Base-by-base conservation (phyloP, 495 filamentous ascomycete species). In the Amniculicola lignicola region DNA sequence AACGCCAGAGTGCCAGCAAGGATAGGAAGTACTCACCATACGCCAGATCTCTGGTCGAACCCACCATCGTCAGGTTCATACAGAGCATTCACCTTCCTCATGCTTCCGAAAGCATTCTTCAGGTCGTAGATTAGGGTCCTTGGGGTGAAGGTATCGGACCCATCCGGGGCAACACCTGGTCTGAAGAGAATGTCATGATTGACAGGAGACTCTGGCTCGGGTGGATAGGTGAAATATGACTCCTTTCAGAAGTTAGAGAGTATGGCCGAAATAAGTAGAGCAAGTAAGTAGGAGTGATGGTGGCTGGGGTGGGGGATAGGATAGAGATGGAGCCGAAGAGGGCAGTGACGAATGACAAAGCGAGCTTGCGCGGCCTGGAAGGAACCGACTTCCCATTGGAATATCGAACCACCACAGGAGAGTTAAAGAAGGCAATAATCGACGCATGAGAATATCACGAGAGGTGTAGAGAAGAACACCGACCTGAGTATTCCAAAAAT, bases 401-500 rank as follows among this genome's bases (percentile, higher is more conserved):
- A 18, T 43, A 46, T 5, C 1, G 53, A 33, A 7, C 29, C 7
- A 33, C n/a, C 29, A 7, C 7, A 7, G n/a, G 29, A 33, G 29
- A 33, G 29, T 7, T 33, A 33, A n/a, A 7, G n/a, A 33, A 33
- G 29, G 29, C 7, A 33, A n/a, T 7, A 33, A n/a, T 33, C n/a
- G n/a, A n/a, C n/a, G n/a, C n/a, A n/a, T n/a, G n/a, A n/a, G n/a
- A n/a, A n/a, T n/a, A n/a, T n/a, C n/a, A n/a, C n/a, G n/a, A n/a
- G 42, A 11, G 12, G 21, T 23, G 21, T 3, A 45, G 52, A 50
- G 42, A 23, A 21, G 28, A 42, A 0, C 25, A 19, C 44, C 12
- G 74, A 87, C 84, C 76, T 96, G 92, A 23, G 89, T 77, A 63
- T 99, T 99, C 94, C 94, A 99, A 68, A 95, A 97, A 74, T 99